Evolutionary conservation across 2,329 filamentous ascomycete genomes (phyloP).

Genomic region (Fusarium nurragi): DNA sequence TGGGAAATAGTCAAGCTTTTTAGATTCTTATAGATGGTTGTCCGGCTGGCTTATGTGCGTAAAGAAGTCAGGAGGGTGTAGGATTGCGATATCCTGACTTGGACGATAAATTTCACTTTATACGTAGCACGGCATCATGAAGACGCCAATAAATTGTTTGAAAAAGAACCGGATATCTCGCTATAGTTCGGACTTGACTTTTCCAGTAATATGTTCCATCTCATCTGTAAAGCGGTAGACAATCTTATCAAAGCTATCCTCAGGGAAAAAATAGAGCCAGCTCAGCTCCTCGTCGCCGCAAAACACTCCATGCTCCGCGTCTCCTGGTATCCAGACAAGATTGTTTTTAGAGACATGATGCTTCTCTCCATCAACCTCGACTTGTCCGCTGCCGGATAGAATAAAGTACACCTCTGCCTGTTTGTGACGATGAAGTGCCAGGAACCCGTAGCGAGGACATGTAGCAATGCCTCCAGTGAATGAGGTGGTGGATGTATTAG

Average conservation of each 20-base stretch:
- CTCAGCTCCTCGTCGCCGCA: constrained; percentile 25
- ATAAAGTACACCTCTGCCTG: constrained; percentile 45
- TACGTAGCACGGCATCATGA: no score
- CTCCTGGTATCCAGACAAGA: constrained; percentile 39
- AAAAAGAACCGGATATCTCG: rapidly evolving
- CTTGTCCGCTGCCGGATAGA: constrained; percentile 32
- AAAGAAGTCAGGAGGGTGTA: no score
- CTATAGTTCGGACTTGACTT: constrained; percentile 16
- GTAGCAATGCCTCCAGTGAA: constrained; percentile 35
- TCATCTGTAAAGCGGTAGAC: constrained; percentile 38
- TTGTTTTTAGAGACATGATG: constrained; percentile 25
- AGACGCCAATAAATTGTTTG: background rate
- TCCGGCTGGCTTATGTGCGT: background rate
- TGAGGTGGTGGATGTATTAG: constrained; percentile 17
- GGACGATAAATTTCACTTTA: no score
- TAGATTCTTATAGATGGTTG: background rate
- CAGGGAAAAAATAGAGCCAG: constrained; percentile 42
- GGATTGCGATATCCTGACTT: no score
- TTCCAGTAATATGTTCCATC: background rate
- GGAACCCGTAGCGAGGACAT: constrained; percentile 34
- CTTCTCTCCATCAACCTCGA: constrained; percentile 34
- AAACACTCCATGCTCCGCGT: constrained; percentile 41
- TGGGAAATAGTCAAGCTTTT: background rate
- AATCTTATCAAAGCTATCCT: constrained; percentile 38
- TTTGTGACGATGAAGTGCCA: constrained; percentile 41